These are phyloP conservation scores for Pulicaria dysenterica DNA, from an alignment of 129 eudicot species.

Conservation along the genomic window DNA sequence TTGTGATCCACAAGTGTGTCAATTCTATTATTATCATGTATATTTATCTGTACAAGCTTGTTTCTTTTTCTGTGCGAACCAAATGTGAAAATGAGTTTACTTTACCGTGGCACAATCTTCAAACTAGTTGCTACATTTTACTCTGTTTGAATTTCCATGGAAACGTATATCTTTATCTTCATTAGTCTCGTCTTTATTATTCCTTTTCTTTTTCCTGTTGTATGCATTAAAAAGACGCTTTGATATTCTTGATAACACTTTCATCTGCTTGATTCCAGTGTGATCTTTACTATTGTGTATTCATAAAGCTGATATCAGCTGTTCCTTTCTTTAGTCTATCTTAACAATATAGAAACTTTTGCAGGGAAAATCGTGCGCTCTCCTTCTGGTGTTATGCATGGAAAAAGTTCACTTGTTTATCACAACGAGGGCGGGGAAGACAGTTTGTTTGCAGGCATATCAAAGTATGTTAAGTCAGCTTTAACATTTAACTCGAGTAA, in stretches of 20 bases:
- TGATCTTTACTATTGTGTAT: background rate
- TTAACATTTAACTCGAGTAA: background rate
- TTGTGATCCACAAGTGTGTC: too few species aligned
- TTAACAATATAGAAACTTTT: background rate
- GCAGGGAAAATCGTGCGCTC: constrained; percentile 82
- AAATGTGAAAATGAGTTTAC: background rate
- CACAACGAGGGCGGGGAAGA: constrained; percentile 77
- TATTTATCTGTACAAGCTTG: background rate
- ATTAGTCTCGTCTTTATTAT: background rate
- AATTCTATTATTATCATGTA: background rate
- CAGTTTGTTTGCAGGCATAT: constrained; percentile 80
- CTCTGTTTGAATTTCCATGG: background rate
- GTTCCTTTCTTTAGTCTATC: background rate
- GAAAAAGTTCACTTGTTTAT: constrained; percentile 87
- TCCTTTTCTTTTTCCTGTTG: background rate
- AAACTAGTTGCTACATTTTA: background rate
- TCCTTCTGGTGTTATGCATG: constrained; percentile 89
- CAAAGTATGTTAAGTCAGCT: constrained; percentile 57
- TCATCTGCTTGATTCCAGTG: background rate
- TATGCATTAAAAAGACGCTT: background rate
- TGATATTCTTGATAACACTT: background rate
- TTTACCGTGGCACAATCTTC: background rate
- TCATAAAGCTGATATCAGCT: background rate
- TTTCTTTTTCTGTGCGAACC: background rate
- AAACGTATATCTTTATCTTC: background rate